These are phyloP conservation scores for Cystofilobasidium macerans DNA, from an alignment of 768 basidiomycete species.

Conservation along the genomic window DNA sequence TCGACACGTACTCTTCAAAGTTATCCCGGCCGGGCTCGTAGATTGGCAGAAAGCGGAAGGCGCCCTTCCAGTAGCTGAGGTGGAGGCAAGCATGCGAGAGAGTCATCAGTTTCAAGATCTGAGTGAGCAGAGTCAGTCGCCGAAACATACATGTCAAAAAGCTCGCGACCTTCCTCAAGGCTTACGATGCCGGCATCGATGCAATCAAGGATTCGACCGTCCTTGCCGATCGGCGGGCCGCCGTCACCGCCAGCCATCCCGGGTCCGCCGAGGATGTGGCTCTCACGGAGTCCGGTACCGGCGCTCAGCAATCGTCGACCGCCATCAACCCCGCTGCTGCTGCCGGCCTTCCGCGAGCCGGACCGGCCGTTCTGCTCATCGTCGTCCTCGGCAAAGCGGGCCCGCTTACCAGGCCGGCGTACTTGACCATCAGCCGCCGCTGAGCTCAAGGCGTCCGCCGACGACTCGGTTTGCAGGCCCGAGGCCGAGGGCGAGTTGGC, in stretches of 20 bases:
- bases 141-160: constrained; percentile 67
- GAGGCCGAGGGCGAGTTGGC: not conserved
- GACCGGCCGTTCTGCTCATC: not conserved
- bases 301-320: constrained; percentile 20
- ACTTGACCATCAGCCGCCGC: too few species aligned
- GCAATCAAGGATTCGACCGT: constrained; percentile 41
- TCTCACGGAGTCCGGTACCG: constrained; percentile 44
- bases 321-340: too few species aligned
- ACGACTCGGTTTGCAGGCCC: too few species aligned
- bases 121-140: too few species aligned
- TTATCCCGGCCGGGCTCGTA: constrained; percentile 76
- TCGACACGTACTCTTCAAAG: constrained; percentile 49
- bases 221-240: constrained; percentile 57
- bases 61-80: constrained; percentile 21
- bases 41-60: constrained; percentile 78
- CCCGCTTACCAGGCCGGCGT: constrained; percentile 6
- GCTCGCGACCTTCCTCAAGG: constrained; percentile 70
- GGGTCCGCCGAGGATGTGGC: constrained; percentile 48
- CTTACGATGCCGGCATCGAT: constrained; percentile 45
- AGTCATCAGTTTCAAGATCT: not conserved
- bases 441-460: not conserved
- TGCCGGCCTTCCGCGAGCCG: too few species aligned
- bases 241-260: constrained; percentile 2
- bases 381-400: constrained; percentile 1
- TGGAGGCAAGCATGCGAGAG: not conserved